Evolutionary conservation across 352 stramenopile genomes (phyloP).

Genomic region (Pythium apleroticum): DNA sequence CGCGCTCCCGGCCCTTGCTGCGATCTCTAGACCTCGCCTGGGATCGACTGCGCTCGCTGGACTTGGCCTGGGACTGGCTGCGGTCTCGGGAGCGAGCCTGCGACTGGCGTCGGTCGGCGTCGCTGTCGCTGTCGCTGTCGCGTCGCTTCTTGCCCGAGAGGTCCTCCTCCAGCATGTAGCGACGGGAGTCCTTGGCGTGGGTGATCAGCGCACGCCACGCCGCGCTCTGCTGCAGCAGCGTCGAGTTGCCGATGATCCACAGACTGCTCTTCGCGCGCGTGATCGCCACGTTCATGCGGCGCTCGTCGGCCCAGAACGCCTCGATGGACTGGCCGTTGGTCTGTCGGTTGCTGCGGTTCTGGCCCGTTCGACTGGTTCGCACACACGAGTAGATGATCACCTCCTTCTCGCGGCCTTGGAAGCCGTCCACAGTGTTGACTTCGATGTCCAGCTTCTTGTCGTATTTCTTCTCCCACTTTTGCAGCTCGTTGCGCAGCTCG

Average conservation of each 20-base stretch:
- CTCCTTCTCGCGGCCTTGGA: conserved; percentile 97
- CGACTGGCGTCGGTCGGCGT: background rate
- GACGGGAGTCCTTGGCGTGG: conserved; percentile 49
- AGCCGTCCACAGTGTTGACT: conserved; percentile 97
- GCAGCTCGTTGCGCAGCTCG: conserved; percentile 84
- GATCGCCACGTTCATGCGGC: conserved; percentile 99
- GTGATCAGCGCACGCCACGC: conserved; percentile 72
- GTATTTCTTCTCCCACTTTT: conserved; percentile 49
- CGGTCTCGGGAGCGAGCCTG: conserved; percentile 6
- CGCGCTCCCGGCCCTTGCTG: background rate
- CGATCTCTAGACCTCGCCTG: background rate
- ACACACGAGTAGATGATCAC: conserved; percentile 98
- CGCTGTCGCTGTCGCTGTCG: background rate
- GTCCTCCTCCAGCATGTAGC: conserved; percentile 45
- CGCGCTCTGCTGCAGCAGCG: conserved; percentile 60
- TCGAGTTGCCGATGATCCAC: conserved; percentile 82
- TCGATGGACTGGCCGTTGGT: conserved; percentile 39
- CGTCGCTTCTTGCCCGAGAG: conserved; percentile 3
- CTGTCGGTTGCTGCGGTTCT: conserved; percentile 57
- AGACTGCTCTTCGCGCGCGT: conserved; percentile 96
- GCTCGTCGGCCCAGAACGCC: conserved; percentile 95
- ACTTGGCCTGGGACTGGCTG: background rate
- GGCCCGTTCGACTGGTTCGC: conserved; percentile 83
- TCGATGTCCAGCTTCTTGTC: conserved; percentile 64
- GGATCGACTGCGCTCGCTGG: background rate